Percentiles rank a stretch among this genome's conserved stretches.
These are phyloP conservation scores for Penicillium janthinellum DNA, from an alignment of 2,329 filamentous ascomycete genomes.

Conservation along the genomic window DNA sequence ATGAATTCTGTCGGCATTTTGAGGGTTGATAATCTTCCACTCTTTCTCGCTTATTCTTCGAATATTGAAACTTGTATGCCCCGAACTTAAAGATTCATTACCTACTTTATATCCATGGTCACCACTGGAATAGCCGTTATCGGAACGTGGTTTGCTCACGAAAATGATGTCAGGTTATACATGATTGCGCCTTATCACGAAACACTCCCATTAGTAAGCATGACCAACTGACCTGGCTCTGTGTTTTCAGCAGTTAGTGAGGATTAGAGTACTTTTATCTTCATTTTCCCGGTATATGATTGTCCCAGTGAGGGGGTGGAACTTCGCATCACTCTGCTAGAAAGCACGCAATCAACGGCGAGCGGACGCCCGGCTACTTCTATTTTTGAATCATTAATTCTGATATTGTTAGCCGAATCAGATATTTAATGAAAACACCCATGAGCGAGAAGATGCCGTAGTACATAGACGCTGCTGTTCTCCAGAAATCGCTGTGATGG, in stretches of 20 bases:
- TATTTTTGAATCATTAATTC: too few relatives aligned
- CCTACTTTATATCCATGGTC: neutral
- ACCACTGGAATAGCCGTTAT: neutral
- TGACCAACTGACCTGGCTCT: neutral
- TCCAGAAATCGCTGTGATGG: too few relatives aligned
- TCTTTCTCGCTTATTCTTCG: neutral
- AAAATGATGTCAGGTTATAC: slow-evolving; percentile 7
- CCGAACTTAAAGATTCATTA: neutral
- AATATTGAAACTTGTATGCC: neutral
- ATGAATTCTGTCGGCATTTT: slow-evolving; percentile 57
- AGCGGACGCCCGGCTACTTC: too few relatives aligned
- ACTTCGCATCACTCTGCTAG: neutral
- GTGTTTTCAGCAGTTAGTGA: too few relatives aligned
- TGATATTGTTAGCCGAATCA: neutral
- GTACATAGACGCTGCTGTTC: too few relatives aligned
- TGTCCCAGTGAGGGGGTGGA: neutral
- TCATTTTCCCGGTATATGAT: neutral
- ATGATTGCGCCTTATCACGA: slow-evolving; percentile 13
- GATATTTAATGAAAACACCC: neutral
- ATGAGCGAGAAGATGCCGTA: too few relatives aligned
- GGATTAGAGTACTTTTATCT: neutral
- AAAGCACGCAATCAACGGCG: neutral
- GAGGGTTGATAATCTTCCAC: neutral
- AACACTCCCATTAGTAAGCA: neutral
- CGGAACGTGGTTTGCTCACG: neutral